A percentile compares a stretch with the other conserved stretches of the same genome.
Conservation (phyloP, 352 stramenopile species). For the Pythium angustatum region DNA sequence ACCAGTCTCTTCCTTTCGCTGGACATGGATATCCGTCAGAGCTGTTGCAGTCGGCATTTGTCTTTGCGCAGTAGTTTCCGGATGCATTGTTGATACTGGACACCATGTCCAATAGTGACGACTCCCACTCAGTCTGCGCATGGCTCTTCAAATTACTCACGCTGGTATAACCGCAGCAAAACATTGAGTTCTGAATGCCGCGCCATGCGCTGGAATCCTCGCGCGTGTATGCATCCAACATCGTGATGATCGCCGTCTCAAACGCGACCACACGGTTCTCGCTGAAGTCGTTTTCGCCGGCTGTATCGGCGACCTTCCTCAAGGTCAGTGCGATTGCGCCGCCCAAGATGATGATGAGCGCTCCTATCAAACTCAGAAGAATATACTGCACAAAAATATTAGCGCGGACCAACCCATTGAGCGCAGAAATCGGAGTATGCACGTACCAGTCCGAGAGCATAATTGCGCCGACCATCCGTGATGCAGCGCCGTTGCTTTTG, state of each 20-base stretch:
- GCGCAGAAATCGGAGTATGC: too few relatives aligned
- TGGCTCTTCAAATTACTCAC: slow-evolving; percentile 25
- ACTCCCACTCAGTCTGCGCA: slow-evolving; percentile 35
- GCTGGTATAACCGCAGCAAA: slow-evolving; percentile 60
- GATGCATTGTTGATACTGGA: slow-evolving; percentile 37
- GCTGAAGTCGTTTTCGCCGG: slow-evolving; percentile 38
- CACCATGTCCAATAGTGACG: slow-evolving; percentile 36
- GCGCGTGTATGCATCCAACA: slow-evolving; percentile 38
- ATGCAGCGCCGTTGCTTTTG: slow-evolving; percentile 56
- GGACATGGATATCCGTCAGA: slow-evolving; percentile 37
- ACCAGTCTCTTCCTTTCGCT: slow-evolving; percentile 41
- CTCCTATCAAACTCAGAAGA: slow-evolving; percentile 38
- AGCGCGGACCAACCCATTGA: neutral
- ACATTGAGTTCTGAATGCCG: slow-evolving; percentile 45
- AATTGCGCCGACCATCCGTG: slow-evolving; percentile 56
- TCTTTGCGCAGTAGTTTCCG: slow-evolving; percentile 44
- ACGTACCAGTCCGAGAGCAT: slow-evolving; percentile 53
- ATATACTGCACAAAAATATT: slow-evolving; percentile 39
- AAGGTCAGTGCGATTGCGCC: slow-evolving; percentile 53
- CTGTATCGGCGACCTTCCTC: slow-evolving; percentile 35
- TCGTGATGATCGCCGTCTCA: slow-evolving; percentile 49
- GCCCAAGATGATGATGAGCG: slow-evolving; percentile 48
- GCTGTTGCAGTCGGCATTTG: slow-evolving; percentile 24
- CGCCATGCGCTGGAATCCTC: slow-evolving; percentile 36
- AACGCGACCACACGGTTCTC: slow-evolving; percentile 38